phyloP scores from a whole-genome alignment of 2,329 filamentous ascomycete species.

The Claviceps africana region DNA sequence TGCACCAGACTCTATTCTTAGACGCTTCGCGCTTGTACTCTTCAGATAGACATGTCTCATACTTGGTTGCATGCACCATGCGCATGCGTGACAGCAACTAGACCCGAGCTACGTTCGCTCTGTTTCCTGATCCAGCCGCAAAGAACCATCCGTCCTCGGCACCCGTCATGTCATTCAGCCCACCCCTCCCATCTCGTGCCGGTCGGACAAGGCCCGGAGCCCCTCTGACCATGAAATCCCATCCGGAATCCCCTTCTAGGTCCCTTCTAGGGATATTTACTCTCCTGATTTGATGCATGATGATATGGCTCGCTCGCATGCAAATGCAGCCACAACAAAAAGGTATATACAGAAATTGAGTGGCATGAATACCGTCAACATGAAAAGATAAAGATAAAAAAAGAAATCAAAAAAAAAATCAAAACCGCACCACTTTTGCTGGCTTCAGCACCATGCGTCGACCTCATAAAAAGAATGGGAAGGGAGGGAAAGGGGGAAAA shows the following conservation, averaged over 20 bases:
- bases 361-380: neutral
- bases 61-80: neutral
- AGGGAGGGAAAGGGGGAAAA: neutral
- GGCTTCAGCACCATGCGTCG: neutral
- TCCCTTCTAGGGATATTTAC: slow-evolving; percentile 1
- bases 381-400: too few relatives aligned
- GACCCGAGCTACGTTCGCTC: neutral
- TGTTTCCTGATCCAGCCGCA: neutral
- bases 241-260: too few relatives aligned
- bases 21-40: neutral
- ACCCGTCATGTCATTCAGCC: neutral
- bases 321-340: slow-evolving; percentile 1
- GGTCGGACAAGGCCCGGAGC: neutral
- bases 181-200: neutral
- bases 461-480: neutral
- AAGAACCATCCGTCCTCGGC: too few relatives aligned
- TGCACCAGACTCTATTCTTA: too few relatives aligned
- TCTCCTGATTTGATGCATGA: too few relatives aligned
- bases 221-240: too few relatives aligned
- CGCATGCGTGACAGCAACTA: neutral
- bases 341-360: slow-evolving; percentile 3
- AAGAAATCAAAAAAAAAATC: too few relatives aligned
- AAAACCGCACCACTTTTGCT: slow-evolving; percentile 2
- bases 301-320: slow-evolving; percentile 1
- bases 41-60: neutral